Evolutionary conservation across 352 stramenopile species (phyloP).

Genomic region (Pythium brachiatum): DNA sequence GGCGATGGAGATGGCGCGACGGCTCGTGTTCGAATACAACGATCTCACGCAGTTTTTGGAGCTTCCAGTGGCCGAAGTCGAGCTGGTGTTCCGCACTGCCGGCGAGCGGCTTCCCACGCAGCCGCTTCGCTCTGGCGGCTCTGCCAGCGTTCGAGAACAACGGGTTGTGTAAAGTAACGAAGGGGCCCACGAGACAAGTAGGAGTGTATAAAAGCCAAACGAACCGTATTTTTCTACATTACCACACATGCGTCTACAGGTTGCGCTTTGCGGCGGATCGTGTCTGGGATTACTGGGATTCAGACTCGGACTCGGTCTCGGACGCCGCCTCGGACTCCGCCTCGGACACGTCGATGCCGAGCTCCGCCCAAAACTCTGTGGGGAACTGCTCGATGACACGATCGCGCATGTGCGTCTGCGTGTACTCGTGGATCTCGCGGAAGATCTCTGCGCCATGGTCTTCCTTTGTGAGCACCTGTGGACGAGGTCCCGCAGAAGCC

Average conservation of each 20-base stretch:
- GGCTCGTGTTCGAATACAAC: conserved; percentile 39
- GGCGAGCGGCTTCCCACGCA: conserved; percentile 14
- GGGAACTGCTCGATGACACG: conserved; percentile 68
- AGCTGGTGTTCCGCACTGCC: conserved; percentile 49
- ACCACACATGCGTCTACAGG: background rate
- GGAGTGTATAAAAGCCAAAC: conserved; percentile 1
- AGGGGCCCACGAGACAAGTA: background rate
- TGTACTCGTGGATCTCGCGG: conserved; percentile 42
- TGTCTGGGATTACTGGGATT: no score
- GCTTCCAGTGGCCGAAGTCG: conserved; percentile 59
- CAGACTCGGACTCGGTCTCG: no score
- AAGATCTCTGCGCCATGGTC: conserved; percentile 52
- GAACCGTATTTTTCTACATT: background rate
- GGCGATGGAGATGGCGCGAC: conserved; percentile 52
- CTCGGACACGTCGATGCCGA: conserved; percentile 26
- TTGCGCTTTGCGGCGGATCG: no score
- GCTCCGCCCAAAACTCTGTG: conserved; percentile 49
- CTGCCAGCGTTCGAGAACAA: conserved; percentile 12
- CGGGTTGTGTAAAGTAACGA: conserved; percentile 14
- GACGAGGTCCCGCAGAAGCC: background rate
- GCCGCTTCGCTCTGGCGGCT: conserved; percentile 1
- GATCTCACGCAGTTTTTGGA: conserved; percentile 68
- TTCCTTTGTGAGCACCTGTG: conserved; percentile 49
- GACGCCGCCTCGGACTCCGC: background rate
- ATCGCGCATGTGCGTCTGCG: conserved; percentile 59